Base-by-base conservation (phyloP, 208 protist genomes). In the Wallacemonas sp. region DNA sequence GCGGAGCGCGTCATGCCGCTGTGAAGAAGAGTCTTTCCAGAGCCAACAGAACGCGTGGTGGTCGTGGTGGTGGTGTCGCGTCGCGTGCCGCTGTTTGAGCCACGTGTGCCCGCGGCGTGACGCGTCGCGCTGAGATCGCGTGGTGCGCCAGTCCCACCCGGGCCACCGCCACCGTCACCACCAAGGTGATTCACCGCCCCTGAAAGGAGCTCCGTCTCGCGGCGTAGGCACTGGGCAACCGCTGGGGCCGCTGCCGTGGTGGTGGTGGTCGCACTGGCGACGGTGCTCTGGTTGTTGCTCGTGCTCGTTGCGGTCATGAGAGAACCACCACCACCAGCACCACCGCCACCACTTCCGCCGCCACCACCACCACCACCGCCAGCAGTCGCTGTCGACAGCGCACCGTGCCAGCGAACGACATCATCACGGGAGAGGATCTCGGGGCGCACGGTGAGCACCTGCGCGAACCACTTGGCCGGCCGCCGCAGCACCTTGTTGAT, bases 401-500 rank as follows among this genome's bases (percentile, higher is more conserved):
- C 52, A 8, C 23, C 49, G 23, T 57, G 64, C 74, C 76, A 83
- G 16, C 61, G 63, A 30, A 72, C 48, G 9, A 88, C 72, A 24
- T 83, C 82, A 29, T 62, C 80, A 0, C 67, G 47, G 6, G 80
- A 73, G 29, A 94, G 71, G 46, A 84, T 83, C 73, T 95, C 81
- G 11, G 88, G 86, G 11, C 84, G 85, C 81, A 91, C 80, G 16
- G 85, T 90, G 48, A 88, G 78, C 32, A 74, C 79, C 66, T 95
- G 89, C 39, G 86, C 89, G 44, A 93, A 85, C 73, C 78, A 81
- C 70, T 95, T 95, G 26, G 84, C 76, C 0, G 77, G 74, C 16
- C 86, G 86, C 2, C 69, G 78, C 33, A 95, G 77, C 29, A 95
- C 87, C 48, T 85, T 87, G 67, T 95, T 95, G 61, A 95, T 93